Conservation (phyloP, 2,329 filamentous ascomycete genomes). For the Periconia macrospinosa region DNA sequence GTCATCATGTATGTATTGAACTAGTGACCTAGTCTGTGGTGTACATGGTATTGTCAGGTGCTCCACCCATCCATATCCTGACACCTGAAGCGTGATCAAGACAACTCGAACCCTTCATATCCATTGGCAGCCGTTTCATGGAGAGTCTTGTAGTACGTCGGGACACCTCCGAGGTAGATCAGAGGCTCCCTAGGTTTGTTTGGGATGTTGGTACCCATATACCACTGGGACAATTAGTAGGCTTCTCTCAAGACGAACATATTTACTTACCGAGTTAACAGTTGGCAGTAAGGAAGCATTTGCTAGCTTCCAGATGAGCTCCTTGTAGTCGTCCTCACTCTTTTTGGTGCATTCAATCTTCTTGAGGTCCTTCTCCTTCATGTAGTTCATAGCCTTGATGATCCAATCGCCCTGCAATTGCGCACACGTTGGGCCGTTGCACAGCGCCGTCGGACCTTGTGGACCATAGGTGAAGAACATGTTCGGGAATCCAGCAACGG, state of each 20-base stretch:
- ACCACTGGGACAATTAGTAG: too few relatives aligned
- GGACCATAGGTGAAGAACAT: slow-evolving; percentile 54
- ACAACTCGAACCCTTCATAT: slow-evolving; percentile 20
- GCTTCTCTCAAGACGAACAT: background rate
- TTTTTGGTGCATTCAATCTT: slow-evolving; percentile 55
- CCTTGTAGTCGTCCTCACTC: slow-evolving; percentile 54
- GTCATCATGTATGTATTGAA: too few relatives aligned
- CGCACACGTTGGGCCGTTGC: slow-evolving; percentile 59
- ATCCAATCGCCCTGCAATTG: slow-evolving; percentile 63
- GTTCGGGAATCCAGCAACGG: slow-evolving; percentile 47
- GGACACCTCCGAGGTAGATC: slow-evolving; percentile 47
- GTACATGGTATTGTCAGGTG: too few relatives aligned
- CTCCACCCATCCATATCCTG: too few relatives aligned
- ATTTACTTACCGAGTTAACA: slow-evolving; percentile 40
- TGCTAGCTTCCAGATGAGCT: slow-evolving; percentile 51
- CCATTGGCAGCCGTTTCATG: slow-evolving; percentile 15
- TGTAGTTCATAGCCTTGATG: slow-evolving; percentile 53
- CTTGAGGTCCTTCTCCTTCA: slow-evolving; percentile 50
- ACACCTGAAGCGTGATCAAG: background rate
- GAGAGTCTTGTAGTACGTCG: slow-evolving; percentile 22
- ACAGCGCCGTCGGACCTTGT: slow-evolving; percentile 59
- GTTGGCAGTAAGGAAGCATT: slow-evolving; percentile 52
- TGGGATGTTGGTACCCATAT: slow-evolving; percentile 46
- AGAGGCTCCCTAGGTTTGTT: slow-evolving; percentile 58
- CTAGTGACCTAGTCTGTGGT: too few relatives aligned